These are phyloP conservation scores for Phytophthora pisi DNA, from an alignment of 352 stramenopile genomes.

Conservation along the genomic window DNA sequence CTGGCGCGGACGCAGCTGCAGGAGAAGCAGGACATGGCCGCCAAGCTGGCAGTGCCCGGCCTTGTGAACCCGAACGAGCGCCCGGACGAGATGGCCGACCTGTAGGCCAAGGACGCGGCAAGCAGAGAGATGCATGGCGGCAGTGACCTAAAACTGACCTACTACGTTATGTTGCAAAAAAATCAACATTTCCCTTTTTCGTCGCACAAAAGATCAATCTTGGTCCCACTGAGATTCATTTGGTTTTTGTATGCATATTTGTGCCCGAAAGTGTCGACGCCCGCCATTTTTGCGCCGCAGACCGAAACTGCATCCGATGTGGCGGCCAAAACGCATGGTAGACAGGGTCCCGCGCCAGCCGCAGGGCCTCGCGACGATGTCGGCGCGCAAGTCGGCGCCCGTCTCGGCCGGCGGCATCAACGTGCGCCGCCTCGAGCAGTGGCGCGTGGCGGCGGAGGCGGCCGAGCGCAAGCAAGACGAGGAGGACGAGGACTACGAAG, in stretches of 20 bases:
- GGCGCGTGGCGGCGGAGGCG: background rate
- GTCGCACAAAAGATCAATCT: background rate
- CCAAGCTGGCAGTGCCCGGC: conserved; percentile 88
- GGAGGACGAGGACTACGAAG: background rate
- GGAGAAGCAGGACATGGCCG: conserved; percentile 84
- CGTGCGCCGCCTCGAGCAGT: background rate
- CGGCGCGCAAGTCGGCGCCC: conserved; percentile 37
- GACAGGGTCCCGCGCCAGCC: conserved; percentile 9
- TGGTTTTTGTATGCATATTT: background rate
- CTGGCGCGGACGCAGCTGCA: conserved; percentile 86
- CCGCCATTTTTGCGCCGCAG: background rate
- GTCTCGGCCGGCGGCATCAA: conserved; percentile 9
- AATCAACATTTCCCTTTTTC: conserved; percentile 18
- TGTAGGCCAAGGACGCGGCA: conserved; percentile 40
- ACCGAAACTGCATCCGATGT: background rate
- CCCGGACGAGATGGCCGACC: conserved; percentile 89
- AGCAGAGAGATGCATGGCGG: conserved; percentile 36
- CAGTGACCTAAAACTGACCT: background rate
- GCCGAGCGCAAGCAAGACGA: background rate
- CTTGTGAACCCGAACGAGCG: conserved; percentile 92
- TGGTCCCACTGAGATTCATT: background rate
- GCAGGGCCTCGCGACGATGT: conserved; percentile 4
- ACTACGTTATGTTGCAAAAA: conserved; percentile 17
- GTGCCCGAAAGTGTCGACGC: background rate
- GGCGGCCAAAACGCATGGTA: background rate